phyloP scores from a whole-genome alignment of 2,329 filamentous ascomycete genomes.

The Neodidymelliopsis sp. region DNA sequence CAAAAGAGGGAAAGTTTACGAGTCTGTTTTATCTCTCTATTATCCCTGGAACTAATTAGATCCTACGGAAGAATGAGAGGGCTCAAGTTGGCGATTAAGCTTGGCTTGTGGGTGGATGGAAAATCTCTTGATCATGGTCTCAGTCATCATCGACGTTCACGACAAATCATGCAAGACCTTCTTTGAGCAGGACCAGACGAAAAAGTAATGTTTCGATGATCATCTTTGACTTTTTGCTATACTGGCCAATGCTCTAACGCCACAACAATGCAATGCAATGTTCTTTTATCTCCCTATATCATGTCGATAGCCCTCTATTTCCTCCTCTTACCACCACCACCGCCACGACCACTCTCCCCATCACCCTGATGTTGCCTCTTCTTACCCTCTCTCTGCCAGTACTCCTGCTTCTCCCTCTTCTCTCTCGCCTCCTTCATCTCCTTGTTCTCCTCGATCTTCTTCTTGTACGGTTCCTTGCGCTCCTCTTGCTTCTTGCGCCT shows the following conservation, averaged over 20 bases:
- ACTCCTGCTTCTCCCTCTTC: constrained; percentile 91
- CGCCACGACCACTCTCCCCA: constrained; percentile 54
- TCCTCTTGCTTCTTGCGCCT: constrained; percentile 86
- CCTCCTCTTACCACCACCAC: constrained; percentile 45
- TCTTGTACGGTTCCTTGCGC: constrained; percentile 78
- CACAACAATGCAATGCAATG: neutral
- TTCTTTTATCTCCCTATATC: neutral
- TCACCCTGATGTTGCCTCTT: constrained; percentile 69
- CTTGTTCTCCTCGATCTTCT: constrained; percentile 80
- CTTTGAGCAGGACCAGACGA: no score
- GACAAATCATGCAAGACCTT: no score
- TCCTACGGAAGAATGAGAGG: no score
- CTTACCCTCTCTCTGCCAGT: constrained; percentile 89
- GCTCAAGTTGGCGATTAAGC: no score
- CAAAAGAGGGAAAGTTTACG: no score
- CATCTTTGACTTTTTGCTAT: no score
- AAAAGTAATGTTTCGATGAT: no score
- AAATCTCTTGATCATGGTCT: no score
- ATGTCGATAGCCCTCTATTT: constrained; percentile 19
- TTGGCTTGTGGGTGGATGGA: no score
- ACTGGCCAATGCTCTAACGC: neutral
- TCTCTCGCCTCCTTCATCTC: constrained; percentile 88
- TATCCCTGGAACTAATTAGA: no score
- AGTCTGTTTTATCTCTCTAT: no score
- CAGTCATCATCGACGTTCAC: no score